Base-by-base conservation (phyloP, 164 flowering plant genomes). In the Houttuynia cordata region DNA sequence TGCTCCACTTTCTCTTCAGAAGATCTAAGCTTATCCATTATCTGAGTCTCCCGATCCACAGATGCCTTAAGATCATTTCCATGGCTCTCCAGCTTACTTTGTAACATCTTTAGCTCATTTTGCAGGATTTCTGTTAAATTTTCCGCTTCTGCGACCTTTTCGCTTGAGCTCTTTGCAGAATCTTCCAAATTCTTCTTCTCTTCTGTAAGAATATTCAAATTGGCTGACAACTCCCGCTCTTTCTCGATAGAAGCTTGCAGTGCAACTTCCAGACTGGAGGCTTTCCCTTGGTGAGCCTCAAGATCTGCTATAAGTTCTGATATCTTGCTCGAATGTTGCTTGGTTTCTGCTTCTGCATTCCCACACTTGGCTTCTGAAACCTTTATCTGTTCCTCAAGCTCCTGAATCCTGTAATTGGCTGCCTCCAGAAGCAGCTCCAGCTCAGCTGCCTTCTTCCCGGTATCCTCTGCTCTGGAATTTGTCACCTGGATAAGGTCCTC, bases 351-450 rank as follows among this genome's bases (percentile, higher is more conserved):
- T 63, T 81, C 91, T 34, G 80, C 74, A 58, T 79, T 78, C 53
- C 53, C 64, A 53, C 67, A 78, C 67, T 81, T 88, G 62, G 75
- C 74, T 55, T 84, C 89, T 60, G 85, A 64, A 23, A 71, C 25
- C 52, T 62, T 71, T 67, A 82, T 70, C 67, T 85, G 87, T 53
- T 81, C 93, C 65, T 92, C 93, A 47, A 89, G 88, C 69, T 92
- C 95, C 64, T 76, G 82, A 45, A 80, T 76, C 68, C 81, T 83
- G 72, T 74, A 64, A 54, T 84, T 84, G 67, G 87, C 82, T 18
- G 87, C 61, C 71, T 83, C 85, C 24, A 86, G 70, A 52, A 85
- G 64, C 58, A 82, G 58, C 71, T 90, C 95, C 69, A 93, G 53
- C 62, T 93, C 97, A 45, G 71, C 66, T 21, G 60, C 82, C 76